Percentiles rank a stretch among this genome's conserved stretches.
These are phyloP conservation scores for Curvularia sp. DNA, from an alignment of 2,329 filamentous ascomycete genomes.

Conservation along the genomic window DNA sequence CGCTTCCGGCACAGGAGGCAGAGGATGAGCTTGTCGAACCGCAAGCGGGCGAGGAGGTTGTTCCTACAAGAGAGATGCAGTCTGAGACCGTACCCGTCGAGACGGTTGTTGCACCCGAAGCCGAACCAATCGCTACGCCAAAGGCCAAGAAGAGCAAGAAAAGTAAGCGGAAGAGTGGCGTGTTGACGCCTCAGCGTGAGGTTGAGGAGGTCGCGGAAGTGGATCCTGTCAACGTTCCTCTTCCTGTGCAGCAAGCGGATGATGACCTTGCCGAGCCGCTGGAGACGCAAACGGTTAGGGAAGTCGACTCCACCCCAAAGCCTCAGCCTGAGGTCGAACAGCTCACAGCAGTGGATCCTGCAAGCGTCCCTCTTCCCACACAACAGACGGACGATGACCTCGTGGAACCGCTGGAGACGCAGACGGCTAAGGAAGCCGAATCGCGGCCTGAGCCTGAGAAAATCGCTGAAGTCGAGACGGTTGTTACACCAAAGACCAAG, in stretches of 20 bases:
- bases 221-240: not conserved
- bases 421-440: not conserved
- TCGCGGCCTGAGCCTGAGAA: not conserved
- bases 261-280: not conserved
- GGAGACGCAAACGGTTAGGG: not conserved
- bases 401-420: not conserved
- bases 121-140: not conserved
- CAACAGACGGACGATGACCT: not conserved
- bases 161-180: constrained; percentile 11
- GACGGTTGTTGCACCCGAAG: not conserved
- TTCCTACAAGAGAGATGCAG: not conserved
- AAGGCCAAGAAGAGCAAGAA: constrained; percentile 20
- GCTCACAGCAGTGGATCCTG: not conserved
- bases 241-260: not conserved
- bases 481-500: constrained; percentile 7
- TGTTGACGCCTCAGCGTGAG: constrained; percentile 9
- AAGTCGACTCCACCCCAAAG: not conserved
- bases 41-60: not conserved
- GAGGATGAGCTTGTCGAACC: constrained; percentile 8
- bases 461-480: not conserved
- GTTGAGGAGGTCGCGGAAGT: not conserved
- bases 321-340: constrained; percentile 5
- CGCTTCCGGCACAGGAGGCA: constrained; percentile 1
- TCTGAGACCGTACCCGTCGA: not conserved
- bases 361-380: not conserved